Evolutionary conservation across 2,329 filamentous ascomycete species (phyloP).

Genomic region (Trichoderma oligosporum): DNA sequence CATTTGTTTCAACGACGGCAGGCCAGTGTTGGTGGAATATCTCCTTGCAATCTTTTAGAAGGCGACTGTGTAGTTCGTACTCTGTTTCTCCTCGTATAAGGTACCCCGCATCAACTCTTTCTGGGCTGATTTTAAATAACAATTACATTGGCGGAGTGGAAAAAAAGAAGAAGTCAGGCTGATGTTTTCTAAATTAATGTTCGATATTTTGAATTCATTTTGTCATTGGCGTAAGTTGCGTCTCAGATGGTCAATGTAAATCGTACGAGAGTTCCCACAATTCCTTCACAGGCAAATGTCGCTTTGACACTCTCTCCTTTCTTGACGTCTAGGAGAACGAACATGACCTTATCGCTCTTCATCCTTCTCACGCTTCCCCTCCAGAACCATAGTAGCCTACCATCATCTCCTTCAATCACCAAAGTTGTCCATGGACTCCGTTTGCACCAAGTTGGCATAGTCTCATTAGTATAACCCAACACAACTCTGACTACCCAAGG

Average conservation of each 20-base stretch:
- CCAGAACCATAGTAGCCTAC: conserved; percentile 63
- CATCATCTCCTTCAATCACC: conserved; percentile 57
- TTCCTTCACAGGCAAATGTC: conserved; percentile 80
- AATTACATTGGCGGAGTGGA: too few species aligned
- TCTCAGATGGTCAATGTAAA: conserved; percentile 20
- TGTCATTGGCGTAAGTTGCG: too few species aligned
- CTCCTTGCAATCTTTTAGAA: background rate
- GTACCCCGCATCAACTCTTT: too few species aligned
- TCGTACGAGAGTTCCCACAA: conserved; percentile 58
- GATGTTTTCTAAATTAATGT: too few species aligned
- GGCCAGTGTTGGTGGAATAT: background rate
- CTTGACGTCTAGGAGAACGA: conserved; percentile 54
- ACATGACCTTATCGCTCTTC: conserved; percentile 46
- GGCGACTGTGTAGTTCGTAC: background rate
- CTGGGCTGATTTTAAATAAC: too few species aligned
- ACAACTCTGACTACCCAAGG: conserved; percentile 54
- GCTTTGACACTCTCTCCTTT: conserved; percentile 55
- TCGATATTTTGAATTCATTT: too few species aligned
- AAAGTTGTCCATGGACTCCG: conserved; percentile 68
- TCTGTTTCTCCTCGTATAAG: background rate
- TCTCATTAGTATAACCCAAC: conserved; percentile 67
- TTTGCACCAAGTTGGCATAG: conserved; percentile 58
- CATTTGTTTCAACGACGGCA: conserved; percentile 4
- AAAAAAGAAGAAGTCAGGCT: too few species aligned
- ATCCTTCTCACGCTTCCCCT: conserved; percentile 61